phyloP scores from a whole-genome alignment of 2,329 filamentous ascomycete species.

The Alternaria novae-zelandiae region DNA sequence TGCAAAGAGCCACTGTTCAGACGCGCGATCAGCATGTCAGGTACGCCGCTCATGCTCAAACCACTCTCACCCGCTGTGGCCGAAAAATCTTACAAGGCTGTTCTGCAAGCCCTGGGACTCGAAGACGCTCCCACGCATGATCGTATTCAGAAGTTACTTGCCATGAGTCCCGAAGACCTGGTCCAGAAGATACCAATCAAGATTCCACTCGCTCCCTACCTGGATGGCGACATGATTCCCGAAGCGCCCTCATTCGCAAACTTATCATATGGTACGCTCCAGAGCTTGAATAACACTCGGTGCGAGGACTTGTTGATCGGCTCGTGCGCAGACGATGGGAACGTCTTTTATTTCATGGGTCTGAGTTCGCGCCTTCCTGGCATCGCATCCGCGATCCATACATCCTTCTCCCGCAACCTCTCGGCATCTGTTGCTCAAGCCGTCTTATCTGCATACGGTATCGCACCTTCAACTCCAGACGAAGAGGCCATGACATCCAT shows the following conservation, averaged over 20 bases:
- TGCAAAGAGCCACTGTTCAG: constrained; percentile 28
- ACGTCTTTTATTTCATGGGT: constrained; percentile 27
- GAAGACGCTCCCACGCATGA: constrained; percentile 41
- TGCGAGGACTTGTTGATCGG: constrained; percentile 54
- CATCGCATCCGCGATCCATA: constrained; percentile 34
- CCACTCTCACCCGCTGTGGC: constrained; percentile 45
- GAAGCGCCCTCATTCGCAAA: constrained; percentile 14
- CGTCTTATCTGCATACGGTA: constrained; percentile 48
- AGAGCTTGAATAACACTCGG: constrained; percentile 40
- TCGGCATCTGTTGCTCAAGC: constrained; percentile 5
- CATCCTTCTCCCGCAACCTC: constrained; percentile 36
- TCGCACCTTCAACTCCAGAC: constrained; percentile 43
- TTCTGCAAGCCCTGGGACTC: constrained; percentile 49
- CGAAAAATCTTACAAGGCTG: constrained; percentile 50
- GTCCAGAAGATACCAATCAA: constrained; percentile 47
- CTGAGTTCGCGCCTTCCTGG: constrained; percentile 18
- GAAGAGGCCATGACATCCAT: constrained; percentile 47
- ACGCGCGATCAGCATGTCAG: constrained; percentile 31
- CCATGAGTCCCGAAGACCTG: constrained; percentile 48
- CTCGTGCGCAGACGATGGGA: constrained; percentile 53
- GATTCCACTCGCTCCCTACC: constrained; percentile 43
- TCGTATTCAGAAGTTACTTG: constrained; percentile 47
- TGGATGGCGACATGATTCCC: constrained; percentile 53
- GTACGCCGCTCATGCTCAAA: constrained; percentile 47
- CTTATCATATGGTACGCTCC: background rate